Percentiles rank a stretch among this genome's conserved stretches.
Conservation (phyloP, 2,329 filamentous ascomycete species). For the Coniochaeta ligniaria region DNA sequence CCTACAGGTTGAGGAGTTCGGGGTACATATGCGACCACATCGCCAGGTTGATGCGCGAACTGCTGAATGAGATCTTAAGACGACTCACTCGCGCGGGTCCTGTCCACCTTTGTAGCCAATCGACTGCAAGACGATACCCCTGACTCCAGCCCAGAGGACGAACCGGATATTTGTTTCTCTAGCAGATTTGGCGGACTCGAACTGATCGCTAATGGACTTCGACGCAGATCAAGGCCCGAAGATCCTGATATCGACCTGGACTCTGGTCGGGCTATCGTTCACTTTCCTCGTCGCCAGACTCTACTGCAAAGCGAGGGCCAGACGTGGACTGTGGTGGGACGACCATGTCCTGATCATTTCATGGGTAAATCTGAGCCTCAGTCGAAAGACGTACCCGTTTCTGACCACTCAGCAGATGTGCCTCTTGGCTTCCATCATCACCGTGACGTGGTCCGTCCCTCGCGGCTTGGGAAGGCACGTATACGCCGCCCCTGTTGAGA, state of each 20-base stretch:
- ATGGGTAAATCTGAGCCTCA: slow-evolving; percentile 11
- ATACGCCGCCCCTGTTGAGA: slow-evolving; percentile 9
- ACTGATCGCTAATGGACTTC: no score
- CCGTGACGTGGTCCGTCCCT: slow-evolving; percentile 10
- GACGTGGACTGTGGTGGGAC: slow-evolving; percentile 15
- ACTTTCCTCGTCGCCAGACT: slow-evolving; percentile 12
- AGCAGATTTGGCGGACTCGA: no score
- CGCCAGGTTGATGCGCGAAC: neutral
- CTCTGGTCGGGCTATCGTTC: slow-evolving; percentile 7
- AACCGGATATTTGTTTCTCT: no score
- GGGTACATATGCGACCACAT: neutral
- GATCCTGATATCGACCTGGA: slow-evolving; percentile 14
- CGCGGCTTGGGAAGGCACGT: slow-evolving; percentile 13
- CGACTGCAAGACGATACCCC: neutral
- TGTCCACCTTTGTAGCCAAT: no score
- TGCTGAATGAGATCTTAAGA: no score
- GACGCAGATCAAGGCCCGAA: slow-evolving; percentile 11
- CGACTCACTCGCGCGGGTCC: no score
- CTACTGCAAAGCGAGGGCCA: slow-evolving; percentile 11
- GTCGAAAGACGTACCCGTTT: neutral
- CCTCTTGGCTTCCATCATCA: slow-evolving; percentile 11
- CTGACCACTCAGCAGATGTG: slow-evolving; percentile 7
- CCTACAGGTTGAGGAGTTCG: neutral
- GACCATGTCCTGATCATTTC: slow-evolving; percentile 13
- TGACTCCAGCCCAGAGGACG: no score